Base-by-base conservation (phyloP, 2,329 filamentous ascomycete species). In the Nannizziopsis arthrosporioides region DNA sequence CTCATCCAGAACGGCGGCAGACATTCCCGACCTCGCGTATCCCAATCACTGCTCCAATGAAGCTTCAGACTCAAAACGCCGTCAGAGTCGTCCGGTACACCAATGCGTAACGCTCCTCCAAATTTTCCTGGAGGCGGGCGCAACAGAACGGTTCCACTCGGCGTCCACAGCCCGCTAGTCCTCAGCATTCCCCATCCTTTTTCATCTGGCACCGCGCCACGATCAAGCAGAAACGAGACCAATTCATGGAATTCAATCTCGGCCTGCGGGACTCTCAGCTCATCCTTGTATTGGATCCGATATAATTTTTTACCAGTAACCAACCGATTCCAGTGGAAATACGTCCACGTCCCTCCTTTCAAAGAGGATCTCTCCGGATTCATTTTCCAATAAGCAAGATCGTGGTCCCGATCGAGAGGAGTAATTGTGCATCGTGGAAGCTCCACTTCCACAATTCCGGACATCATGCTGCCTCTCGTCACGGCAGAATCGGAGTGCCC, bases 391-490 rank as follows among this genome's bases (percentile, higher is more conserved):
- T 83, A 83, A 44, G 76, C 69, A 0, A 68, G 62, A 10, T 73
- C 69, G 44, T 76, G 63, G 51, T 74, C 73, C 18, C 78, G 70
- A 53, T 81, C 75, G 56, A 75, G 68, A 0, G 78, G 80, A 47
- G 74, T 77, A 42, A 82, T 78, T 3, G 77, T 79, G 56, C 79
- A 81, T 1, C 79, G 73, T 3, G 79, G 79, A 34, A 82, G 67
- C 56, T 83, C 78, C 32, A 82, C 75, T 58, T 83, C 79, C 34
- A 83, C 80, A 45, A 82, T 72, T 35, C 78, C 75, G 50, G 81
- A 81, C 53, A 83, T 75, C 1, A 82, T 72, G 50, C 80, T 78
- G 58, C 75, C 76, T 39, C 80, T 73, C 10, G 77, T 81, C 39
- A 81, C 69, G 0, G 77, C 78, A 1, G 73, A 55, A 41, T 59